Conservation (phyloP, 169 alveolate genomes). For the Plasmodium chabaudi region DNA sequence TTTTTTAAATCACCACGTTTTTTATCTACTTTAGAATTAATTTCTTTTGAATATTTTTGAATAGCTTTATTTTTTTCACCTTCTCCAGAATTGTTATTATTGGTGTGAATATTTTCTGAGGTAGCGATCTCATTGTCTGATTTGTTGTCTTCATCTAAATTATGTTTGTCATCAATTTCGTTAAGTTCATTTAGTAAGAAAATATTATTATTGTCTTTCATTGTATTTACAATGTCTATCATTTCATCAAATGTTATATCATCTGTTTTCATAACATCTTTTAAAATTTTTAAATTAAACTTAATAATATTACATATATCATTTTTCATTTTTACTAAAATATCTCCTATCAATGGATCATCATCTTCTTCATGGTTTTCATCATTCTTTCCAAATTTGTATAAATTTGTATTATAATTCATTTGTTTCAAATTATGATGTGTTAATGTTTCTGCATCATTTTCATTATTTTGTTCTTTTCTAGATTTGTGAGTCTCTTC, state of each 20-base stretch:
- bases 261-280: constrained; percentile 9
- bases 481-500: constrained; percentile 1
- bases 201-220: constrained; percentile 53
- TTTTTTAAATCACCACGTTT: background rate
- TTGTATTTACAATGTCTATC: constrained; percentile 20
- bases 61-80: background rate
- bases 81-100: background rate
- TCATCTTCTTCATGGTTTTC: constrained; percentile 20
- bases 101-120: background rate
- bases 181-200: constrained; percentile 32
- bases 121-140: background rate
- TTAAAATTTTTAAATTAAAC: constrained; percentile 30
- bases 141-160: background rate
- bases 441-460: background rate
- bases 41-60: background rate
- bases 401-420: background rate
- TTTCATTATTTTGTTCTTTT: background rate
- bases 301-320: constrained; percentile 53
- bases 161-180: background rate
- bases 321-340: constrained; percentile 59
- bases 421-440: background rate
- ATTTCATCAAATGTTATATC: constrained; percentile 20
- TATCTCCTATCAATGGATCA: constrained; percentile 54
- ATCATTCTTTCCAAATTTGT: background rate
- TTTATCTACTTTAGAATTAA: background rate